Conservation (phyloP, 2,329 filamentous ascomycete species). For the Teratosphaeria nubilosa region DNA sequence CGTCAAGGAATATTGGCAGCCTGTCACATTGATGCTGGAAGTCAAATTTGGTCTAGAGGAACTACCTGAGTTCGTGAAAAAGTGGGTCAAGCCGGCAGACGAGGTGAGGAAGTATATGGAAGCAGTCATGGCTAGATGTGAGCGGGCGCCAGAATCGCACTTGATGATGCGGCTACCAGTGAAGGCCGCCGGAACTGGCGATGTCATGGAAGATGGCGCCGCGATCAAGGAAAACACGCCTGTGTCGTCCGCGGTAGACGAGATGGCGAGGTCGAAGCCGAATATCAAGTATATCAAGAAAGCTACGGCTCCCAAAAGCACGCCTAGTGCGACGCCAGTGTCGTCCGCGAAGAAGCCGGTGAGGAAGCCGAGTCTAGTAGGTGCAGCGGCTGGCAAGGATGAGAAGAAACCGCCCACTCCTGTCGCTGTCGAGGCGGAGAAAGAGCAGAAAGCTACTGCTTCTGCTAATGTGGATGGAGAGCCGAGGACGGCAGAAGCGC, state of each 20-base stretch:
- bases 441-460: slow-evolving; percentile 4
- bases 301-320: not conserved
- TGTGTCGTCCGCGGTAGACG: slow-evolving; percentile 3
- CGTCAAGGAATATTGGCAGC: slow-evolving; percentile 63
- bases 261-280: slow-evolving; percentile 8
- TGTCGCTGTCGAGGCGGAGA: slow-evolving; percentile 3
- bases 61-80: slow-evolving; percentile 44
- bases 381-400: not conserved
- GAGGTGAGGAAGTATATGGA: slow-evolving; percentile 48
- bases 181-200: slow-evolving; percentile 12
- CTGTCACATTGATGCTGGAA: slow-evolving; percentile 51
- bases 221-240: slow-evolving; percentile 18
- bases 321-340: not conserved
- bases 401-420: not conserved
- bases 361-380: slow-evolving; percentile 1
- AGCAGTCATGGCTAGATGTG: slow-evolving; percentile 46
- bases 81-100: slow-evolving; percentile 45
- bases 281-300: slow-evolving; percentile 14
- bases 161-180: slow-evolving; percentile 46
- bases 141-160: slow-evolving; percentile 45
- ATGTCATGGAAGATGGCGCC: slow-evolving; percentile 8
- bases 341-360: slow-evolving; percentile 3
- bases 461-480: not conserved
- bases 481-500: slow-evolving; percentile 2
- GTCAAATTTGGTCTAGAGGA: slow-evolving; percentile 43